Percentiles rank a stretch among this genome's conserved stretches.
phyloP scores from a whole-genome alignment of 495 filamentous ascomycete species.

The Neurospora sp. region DNA sequence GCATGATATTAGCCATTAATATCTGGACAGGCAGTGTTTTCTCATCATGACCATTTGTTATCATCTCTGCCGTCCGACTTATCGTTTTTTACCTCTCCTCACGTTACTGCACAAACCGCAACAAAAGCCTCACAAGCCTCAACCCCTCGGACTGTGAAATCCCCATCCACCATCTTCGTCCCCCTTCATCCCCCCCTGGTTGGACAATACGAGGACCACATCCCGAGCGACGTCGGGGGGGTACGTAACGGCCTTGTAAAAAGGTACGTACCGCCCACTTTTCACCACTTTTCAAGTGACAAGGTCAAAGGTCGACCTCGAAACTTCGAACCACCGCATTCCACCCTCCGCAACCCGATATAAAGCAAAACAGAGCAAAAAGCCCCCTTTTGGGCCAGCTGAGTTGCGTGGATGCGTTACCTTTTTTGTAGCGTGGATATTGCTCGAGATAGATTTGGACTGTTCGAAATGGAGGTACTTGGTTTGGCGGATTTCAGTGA shows the following conservation, averaged over 20 bases:
- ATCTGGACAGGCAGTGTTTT: neutral
- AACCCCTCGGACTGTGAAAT: neutral
- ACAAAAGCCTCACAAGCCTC: neutral
- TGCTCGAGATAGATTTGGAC: neutral
- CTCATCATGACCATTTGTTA: neutral
- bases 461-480: neutral
- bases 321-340: neutral
- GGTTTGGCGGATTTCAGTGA: too few relatives aligned
- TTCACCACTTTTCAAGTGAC: neutral
- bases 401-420: too few relatives aligned
- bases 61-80: neutral
- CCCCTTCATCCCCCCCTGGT: neutral
- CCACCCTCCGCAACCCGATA: neutral
- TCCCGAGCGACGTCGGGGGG: neutral
- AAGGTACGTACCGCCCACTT: neutral
- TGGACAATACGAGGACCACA: neutral
- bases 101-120: neutral
- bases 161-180: neutral
- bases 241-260: too few relatives aligned
- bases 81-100: neutral
- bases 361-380: too few relatives aligned
- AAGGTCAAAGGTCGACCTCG: neutral
- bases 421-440: too few relatives aligned
- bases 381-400: too few relatives aligned
- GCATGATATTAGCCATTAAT: neutral